Conservation (phyloP, 2,329 filamentous ascomycete genomes). For the Drechslerella dactyloides region DNA sequence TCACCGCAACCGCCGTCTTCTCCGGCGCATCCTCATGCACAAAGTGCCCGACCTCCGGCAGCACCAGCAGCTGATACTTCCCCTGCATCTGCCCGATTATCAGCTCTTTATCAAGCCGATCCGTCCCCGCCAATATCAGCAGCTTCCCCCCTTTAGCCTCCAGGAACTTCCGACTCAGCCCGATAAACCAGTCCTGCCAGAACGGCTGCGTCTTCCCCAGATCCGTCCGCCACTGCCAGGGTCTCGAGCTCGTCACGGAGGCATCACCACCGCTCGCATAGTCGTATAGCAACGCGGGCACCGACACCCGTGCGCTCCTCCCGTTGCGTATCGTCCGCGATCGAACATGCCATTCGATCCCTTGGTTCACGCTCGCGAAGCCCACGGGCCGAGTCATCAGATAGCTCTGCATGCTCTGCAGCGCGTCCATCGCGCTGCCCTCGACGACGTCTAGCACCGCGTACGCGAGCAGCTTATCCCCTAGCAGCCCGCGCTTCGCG, state of each 20-base stretch:
- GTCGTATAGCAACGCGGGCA: slow-evolving; percentile 73
- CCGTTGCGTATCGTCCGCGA: slow-evolving; percentile 84
- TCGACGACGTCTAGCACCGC: slow-evolving; percentile 94
- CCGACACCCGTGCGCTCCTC: slow-evolving; percentile 82
- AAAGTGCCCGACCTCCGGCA: slow-evolving; percentile 94
- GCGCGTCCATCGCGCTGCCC: slow-evolving; percentile 90
- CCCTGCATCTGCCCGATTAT: slow-evolving; percentile 98
- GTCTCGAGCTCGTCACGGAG: slow-evolving; percentile 22
- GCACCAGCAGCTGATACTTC: slow-evolving; percentile 94
- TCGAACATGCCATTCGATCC: slow-evolving; percentile 91
- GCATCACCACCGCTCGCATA: slow-evolving; percentile 8
- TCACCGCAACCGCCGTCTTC: slow-evolving; percentile 75
- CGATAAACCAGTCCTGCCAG: slow-evolving; percentile 93
- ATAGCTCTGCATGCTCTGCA: slow-evolving; percentile 93
- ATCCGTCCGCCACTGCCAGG: slow-evolving; percentile 85
- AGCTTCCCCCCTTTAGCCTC: slow-evolving; percentile 81
- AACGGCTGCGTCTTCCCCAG: slow-evolving; percentile 82
- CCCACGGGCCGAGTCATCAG: slow-evolving; percentile 78
- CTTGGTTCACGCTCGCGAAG: slow-evolving; percentile 78
- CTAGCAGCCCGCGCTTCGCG: slow-evolving; percentile 71
- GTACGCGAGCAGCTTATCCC: slow-evolving; percentile 76
- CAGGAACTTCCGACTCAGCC: slow-evolving; percentile 86
- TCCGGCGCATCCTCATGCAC: slow-evolving; percentile 93
- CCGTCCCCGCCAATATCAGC: slow-evolving; percentile 83
- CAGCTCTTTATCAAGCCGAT: slow-evolving; percentile 85